phyloP scores from a whole-genome alignment of 2,329 filamentous ascomycete species.

The Penicillium aurantiogriseum region DNA sequence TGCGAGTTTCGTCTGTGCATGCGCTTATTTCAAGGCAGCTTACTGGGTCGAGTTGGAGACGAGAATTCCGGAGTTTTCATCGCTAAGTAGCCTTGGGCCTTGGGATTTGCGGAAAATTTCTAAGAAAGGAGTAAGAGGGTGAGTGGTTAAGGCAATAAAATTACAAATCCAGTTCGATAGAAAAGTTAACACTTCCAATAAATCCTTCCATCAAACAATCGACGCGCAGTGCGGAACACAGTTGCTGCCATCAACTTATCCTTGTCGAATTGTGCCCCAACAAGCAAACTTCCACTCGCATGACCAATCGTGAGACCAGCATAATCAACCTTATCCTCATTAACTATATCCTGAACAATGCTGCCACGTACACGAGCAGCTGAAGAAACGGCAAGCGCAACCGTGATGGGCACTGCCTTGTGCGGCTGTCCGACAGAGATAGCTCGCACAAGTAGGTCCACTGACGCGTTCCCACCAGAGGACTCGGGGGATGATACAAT shows the following conservation, averaged over 20 bases:
- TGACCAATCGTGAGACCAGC: constrained; percentile 45
- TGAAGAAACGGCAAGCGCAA: constrained; percentile 52
- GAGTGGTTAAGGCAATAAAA: too few species aligned
- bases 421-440: constrained; percentile 58
- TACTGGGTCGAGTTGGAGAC: too few species aligned
- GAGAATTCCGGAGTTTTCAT: too few species aligned
- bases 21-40: too few species aligned
- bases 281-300: constrained; percentile 48
- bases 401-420: constrained; percentile 56
- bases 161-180: too few species aligned
- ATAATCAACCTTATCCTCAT: constrained; percentile 23
- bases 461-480: constrained; percentile 29
- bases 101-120: too few species aligned
- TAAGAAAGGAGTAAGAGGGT: too few species aligned
- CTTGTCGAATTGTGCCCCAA: constrained; percentile 42
- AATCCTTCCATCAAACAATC: constrained; percentile 49
- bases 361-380: constrained; percentile 48
- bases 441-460: constrained; percentile 46
- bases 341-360: constrained; percentile 37
- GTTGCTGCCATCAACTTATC: constrained; percentile 41
- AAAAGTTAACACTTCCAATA: constrained; percentile 34
- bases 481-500: constrained; percentile 48
- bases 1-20: too few species aligned
- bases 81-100: too few species aligned
- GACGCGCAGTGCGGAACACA: constrained; percentile 49